A percentile compares a stretch with the other conserved stretches of the same genome.
These are phyloP conservation scores for Paraglomus occultum DNA, from an alignment of 192 early-diverging fungal genomes.

Conservation along the genomic window DNA sequence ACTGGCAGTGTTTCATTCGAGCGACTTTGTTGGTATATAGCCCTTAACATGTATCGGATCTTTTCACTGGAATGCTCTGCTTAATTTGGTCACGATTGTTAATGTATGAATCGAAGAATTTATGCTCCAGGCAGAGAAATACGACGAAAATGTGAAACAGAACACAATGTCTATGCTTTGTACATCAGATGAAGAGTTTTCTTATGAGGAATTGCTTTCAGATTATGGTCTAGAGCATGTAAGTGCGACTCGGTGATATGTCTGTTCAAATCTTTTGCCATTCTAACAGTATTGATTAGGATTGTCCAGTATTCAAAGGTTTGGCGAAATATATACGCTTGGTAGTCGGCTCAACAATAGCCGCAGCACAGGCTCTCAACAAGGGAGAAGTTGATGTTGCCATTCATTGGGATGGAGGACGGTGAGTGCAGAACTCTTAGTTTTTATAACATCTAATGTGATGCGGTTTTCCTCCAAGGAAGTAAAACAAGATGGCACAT, in stretches of 20 bases:
- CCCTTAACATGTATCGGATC: neutral
- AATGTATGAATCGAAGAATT: conserved; percentile 29
- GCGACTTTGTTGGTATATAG: conserved; percentile 37
- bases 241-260: neutral
- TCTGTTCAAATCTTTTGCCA: no score
- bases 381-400: conserved; percentile 40
- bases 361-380: conserved; percentile 35
- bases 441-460: neutral
- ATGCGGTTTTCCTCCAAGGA: neutral
- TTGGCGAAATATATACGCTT: conserved; percentile 34
- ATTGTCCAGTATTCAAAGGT: conserved; percentile 40
- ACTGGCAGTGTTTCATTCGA: conserved; percentile 34
- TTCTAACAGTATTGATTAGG: conserved; percentile 8
- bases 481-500: neutral
- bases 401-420: conserved; percentile 91
- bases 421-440: conserved; percentile 42
- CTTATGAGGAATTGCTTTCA: conserved; percentile 30
- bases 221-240: conserved; percentile 38
- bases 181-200: neutral
- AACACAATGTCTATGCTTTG: neutral
- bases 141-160: neutral
- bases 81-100: neutral
- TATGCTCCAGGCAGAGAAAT: neutral
- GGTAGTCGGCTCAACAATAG: conserved; percentile 37
- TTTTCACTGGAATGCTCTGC: neutral